Conservation (phyloP, 2,329 filamentous ascomycete species). For the Fonsecaea multimorphosa region DNA sequence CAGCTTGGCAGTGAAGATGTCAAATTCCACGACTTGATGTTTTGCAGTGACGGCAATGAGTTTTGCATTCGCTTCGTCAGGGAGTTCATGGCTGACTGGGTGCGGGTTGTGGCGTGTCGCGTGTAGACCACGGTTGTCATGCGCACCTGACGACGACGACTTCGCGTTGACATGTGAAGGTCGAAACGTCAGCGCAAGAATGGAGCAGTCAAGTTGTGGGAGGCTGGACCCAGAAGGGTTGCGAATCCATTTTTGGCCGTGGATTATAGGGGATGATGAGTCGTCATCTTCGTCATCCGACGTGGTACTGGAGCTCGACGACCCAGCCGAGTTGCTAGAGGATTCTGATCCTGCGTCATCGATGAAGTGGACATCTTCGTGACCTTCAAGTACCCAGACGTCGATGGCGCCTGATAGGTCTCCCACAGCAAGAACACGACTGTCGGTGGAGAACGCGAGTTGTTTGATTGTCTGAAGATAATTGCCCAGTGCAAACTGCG, state of each 20-base stretch:
- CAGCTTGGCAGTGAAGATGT: constrained; percentile 75
- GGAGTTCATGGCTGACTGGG: constrained; percentile 62
- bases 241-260: constrained; percentile 73
- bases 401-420: constrained; percentile 87
- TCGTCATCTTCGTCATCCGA: constrained; percentile 54
- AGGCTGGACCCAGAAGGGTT: constrained; percentile 74
- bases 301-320: constrained; percentile 30
- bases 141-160: constrained; percentile 45
- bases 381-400: constrained; percentile 75
- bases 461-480: constrained; percentile 80
- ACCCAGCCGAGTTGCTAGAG: constrained; percentile 20
- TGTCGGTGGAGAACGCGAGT: constrained; percentile 78
- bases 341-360: constrained; percentile 45
- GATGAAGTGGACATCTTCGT: constrained; percentile 59
- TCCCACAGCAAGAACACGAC: constrained; percentile 75
- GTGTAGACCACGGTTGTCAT: constrained; percentile 50
- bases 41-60: constrained; percentile 68
- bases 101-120: constrained; percentile 58
- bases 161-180: constrained; percentile 45
- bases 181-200: constrained; percentile 72
- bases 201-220: constrained; percentile 69
- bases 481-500: constrained; percentile 51
- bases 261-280: constrained; percentile 55
- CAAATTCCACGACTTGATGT: constrained; percentile 76
- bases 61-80: constrained; percentile 59